Percentiles rank a stretch among this genome's conserved stretches.
Evolutionary conservation across 768 basidiomycete species (phyloP).

Genomic region (Auriscalpium orientale): DNA sequence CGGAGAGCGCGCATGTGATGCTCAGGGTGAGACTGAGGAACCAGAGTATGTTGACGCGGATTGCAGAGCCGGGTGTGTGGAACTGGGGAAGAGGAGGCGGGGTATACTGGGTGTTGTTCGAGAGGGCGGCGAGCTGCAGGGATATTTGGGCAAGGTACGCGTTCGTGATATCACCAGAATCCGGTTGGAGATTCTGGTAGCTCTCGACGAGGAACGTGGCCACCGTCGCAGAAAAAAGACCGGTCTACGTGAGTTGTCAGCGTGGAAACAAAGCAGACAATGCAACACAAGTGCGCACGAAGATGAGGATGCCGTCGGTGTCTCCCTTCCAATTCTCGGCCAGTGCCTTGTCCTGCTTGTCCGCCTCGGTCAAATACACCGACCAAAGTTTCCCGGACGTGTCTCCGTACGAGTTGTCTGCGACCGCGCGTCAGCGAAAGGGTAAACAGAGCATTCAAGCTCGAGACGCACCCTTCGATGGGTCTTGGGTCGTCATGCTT

Average conservation of each 20-base stretch:
- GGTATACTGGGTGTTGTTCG: not conserved
- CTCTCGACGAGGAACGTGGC: constrained; percentile 15
- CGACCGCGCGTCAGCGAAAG: no score
- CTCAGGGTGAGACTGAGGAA: constrained; percentile 9
- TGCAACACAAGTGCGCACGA: constrained; percentile 1
- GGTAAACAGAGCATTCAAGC: no score
- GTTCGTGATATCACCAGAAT: not conserved
- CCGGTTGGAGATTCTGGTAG: constrained; percentile 11
- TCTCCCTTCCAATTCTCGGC: constrained; percentile 1
- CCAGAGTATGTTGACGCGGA: constrained; percentile 12
- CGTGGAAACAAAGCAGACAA: not conserved
- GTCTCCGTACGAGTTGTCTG: no score
- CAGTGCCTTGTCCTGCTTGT: not conserved
- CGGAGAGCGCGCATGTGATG: constrained; percentile 6
- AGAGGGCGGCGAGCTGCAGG: not conserved
- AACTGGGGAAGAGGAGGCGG: no score
- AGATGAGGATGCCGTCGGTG: constrained; percentile 6
- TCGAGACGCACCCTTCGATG: no score
- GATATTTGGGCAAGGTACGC: constrained; percentile 5
- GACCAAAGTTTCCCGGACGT: constrained; percentile 5
- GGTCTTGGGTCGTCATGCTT: no score
- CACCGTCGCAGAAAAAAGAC: constrained; percentile 17
- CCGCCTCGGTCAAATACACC: not conserved
- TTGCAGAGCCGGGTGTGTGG: not conserved
- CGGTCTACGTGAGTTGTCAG: constrained; percentile 7